Evolutionary conservation across 192 early-diverging fungal genomes (phyloP).

Genomic region (Obelidium mucronatum): DNA sequence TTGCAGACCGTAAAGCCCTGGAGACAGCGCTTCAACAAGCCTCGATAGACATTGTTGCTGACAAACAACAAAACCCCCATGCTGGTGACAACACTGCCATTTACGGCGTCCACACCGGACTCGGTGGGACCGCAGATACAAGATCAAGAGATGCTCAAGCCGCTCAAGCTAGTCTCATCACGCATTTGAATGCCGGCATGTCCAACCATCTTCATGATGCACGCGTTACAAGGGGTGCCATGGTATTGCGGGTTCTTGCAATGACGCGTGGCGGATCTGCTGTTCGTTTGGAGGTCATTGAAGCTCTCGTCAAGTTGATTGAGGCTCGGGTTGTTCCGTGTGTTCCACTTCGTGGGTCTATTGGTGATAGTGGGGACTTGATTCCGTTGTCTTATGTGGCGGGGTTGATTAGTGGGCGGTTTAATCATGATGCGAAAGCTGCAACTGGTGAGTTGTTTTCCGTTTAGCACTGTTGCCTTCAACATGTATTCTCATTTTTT

Average conservation of each 20-base stretch:
- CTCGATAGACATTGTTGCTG: neutral
- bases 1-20: neutral
- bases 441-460: neutral
- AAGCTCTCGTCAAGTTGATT: slow-evolving; percentile 13
- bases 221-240: slow-evolving; percentile 7
- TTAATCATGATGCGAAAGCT: neutral
- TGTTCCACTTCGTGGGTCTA: too few species aligned
- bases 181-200: neutral
- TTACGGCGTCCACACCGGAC: slow-evolving; percentile 1
- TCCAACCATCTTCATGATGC: neutral
- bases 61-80: too few species aligned
- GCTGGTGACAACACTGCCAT: neutral
- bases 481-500: too few species aligned
- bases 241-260: slow-evolving; percentile 22
- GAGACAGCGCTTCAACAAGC: neutral
- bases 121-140: slow-evolving; percentile 19
- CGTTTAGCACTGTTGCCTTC: too few species aligned
- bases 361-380: slow-evolving; percentile 19
- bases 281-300: neutral
- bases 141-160: neutral
- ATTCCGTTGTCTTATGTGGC: slow-evolving; percentile 18
- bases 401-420: neutral
- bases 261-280: slow-evolving; percentile 9
- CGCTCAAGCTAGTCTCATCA: neutral
- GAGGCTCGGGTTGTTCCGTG: neutral